Evolutionary conservation across 164 flowering plant genomes (phyloP).

Genomic region (Magnolia kwangsiensis): DNA sequence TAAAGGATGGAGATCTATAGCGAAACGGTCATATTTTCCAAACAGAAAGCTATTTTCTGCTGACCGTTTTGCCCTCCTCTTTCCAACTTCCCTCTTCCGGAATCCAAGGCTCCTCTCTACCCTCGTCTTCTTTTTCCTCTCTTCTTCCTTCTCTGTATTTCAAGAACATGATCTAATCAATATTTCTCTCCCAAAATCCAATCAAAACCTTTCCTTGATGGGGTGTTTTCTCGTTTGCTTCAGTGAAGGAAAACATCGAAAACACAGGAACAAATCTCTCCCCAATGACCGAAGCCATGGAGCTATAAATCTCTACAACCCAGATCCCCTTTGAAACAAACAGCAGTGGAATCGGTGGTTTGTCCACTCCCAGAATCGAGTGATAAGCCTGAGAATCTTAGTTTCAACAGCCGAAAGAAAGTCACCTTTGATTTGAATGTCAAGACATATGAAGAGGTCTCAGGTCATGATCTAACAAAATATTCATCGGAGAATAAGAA

Average conservation of each 20-base stretch:
- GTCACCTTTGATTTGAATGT: constrained; percentile 49
- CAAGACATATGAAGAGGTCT: constrained; percentile 4
- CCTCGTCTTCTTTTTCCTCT: neutral
- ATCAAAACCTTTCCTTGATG: constrained; percentile 27
- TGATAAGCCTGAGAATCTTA: constrained; percentile 27
- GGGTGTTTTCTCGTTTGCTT: constrained; percentile 75
- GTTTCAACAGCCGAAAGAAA: constrained; percentile 31
- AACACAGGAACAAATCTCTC: constrained; percentile 14
- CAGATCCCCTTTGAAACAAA: constrained; percentile 20
- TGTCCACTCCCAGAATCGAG: constrained; percentile 21
- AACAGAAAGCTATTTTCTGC: constrained; percentile 2
- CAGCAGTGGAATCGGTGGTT: constrained; percentile 15
- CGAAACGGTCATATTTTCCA: constrained; percentile 27
- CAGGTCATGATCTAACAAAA: constrained; percentile 11
- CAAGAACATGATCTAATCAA: neutral
- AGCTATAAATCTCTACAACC: constrained; percentile 41
- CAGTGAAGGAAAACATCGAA: constrained; percentile 29
- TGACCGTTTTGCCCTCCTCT: constrained; percentile 24
- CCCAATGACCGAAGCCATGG: constrained; percentile 28
- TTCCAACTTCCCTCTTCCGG: constrained; percentile 29
- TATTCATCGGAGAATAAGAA: constrained; percentile 13
- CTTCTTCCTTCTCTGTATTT: neutral
- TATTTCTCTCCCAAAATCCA: neutral
- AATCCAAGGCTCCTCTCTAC: constrained; percentile 17
- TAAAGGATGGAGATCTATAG: too few relatives aligned